Conservation (phyloP, 108 stramenopile species). For the Poteriospumella lacustris region DNA sequence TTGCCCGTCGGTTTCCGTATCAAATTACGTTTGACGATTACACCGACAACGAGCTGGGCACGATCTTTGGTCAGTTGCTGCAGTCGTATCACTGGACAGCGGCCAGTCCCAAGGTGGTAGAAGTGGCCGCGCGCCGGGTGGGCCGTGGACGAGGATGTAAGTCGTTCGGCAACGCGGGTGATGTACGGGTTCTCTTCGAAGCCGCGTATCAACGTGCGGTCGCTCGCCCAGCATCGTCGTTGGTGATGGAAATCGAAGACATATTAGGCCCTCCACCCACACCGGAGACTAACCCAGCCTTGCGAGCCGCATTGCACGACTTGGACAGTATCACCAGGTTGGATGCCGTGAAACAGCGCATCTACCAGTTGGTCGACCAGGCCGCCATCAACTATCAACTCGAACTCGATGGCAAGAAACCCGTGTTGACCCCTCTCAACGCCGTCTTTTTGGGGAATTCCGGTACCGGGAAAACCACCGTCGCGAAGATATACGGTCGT, state of each 20-base stretch:
- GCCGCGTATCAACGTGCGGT: neutral
- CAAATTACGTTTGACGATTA: conserved; percentile 5
- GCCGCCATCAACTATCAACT: conserved; percentile 50
- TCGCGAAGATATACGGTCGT: conserved; percentile 19
- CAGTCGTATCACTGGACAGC: conserved; percentile 23
- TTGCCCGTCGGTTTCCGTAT: conserved; percentile 9
- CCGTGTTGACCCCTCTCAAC: neutral
- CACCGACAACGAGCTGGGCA: neutral
- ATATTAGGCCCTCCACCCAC: neutral
- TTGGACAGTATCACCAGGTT: conserved; percentile 28
- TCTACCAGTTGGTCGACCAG: conserved; percentile 52
- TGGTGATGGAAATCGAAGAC: neutral
- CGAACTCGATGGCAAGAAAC: conserved; percentile 48
- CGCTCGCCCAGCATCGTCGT: neutral
- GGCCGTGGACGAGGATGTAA: conserved; percentile 26
- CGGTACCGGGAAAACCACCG: conserved; percentile 28
- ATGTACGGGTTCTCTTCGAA: conserved; percentile 17
- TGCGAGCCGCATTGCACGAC: neutral
- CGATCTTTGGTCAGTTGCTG: conserved; percentile 30
- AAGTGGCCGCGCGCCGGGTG: conserved; percentile 34
- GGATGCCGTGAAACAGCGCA: conserved; percentile 28
- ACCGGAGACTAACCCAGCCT: neutral
- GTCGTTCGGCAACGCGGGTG: conserved; percentile 30
- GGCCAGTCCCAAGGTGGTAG: conserved; percentile 31
- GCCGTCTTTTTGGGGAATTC: conserved; percentile 15